These are phyloP conservation scores for Suhomyces wounanorum DNA, from an alignment of 1,139 yeast genomes.

Conservation along the genomic window DNA sequence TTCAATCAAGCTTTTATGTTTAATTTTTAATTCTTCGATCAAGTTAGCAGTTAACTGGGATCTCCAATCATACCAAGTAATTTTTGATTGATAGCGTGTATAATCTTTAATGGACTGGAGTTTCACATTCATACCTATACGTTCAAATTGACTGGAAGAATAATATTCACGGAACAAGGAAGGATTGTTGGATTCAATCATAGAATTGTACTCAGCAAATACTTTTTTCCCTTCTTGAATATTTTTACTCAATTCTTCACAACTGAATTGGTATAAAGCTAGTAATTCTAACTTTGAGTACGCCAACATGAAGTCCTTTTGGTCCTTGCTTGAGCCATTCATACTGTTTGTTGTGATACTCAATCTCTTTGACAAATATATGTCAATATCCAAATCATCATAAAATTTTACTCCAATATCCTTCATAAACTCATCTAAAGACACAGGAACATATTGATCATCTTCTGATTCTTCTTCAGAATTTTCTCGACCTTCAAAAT, in stretches of 20 bases:
- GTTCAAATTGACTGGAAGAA: constrained; percentile 36
- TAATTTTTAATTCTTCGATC: constrained; percentile 37
- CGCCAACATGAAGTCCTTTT: constrained; percentile 35
- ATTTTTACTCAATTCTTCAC: constrained; percentile 52
- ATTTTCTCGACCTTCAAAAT: constrained; percentile 17
- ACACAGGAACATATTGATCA: constrained; percentile 33
- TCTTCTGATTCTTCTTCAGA: constrained; percentile 16
- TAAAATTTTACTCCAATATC: constrained; percentile 54
- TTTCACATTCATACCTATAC: constrained; percentile 41
- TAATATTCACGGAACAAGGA: constrained; percentile 50
- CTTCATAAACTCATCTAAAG: constrained; percentile 44
- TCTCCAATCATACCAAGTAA: constrained; percentile 63
- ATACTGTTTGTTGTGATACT: constrained; percentile 23
- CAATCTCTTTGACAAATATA: constrained; percentile 26
- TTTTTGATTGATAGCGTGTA: constrained; percentile 52
- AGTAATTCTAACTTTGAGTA: constrained; percentile 43
- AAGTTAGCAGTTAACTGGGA: constrained; percentile 43
- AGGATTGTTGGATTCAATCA: constrained; percentile 50
- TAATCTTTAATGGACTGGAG: constrained; percentile 50
- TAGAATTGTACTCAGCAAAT: constrained; percentile 46
- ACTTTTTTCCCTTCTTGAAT: constrained; percentile 50
- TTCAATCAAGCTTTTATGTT: constrained; percentile 25
- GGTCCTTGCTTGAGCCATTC: constrained; percentile 15
- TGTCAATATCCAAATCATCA: constrained; percentile 50
- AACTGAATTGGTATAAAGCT: constrained; percentile 48